Evolutionary conservation across 2,329 filamentous ascomycete species (phyloP).

Genomic region (Fusarium veterinarium): DNA sequence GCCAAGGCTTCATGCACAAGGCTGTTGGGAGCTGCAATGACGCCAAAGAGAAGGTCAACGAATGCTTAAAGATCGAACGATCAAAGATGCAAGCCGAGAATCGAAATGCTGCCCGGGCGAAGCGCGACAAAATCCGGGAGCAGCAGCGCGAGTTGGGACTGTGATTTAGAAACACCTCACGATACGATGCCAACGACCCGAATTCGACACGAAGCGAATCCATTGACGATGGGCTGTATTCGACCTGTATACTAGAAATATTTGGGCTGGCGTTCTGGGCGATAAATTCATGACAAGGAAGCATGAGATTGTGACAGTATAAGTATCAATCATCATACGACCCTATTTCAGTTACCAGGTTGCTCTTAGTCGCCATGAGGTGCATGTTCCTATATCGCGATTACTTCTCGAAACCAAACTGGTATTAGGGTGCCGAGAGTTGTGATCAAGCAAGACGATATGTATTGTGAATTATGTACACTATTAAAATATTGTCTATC

Average conservation of each 20-base stretch:
- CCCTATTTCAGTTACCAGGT: background rate
- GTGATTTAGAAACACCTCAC: constrained; percentile 32
- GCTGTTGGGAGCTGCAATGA: constrained; percentile 90
- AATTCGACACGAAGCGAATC: background rate
- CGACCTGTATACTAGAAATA: constrained; percentile 26
- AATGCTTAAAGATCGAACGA: constrained; percentile 85
- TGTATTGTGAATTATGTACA: background rate
- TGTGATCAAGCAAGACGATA: background rate
- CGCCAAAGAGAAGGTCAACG: constrained; percentile 84
- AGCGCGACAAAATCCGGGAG: constrained; percentile 76
- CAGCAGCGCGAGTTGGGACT: constrained; percentile 68
- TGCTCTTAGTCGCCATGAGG: background rate
- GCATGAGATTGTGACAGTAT: constrained; percentile 15
- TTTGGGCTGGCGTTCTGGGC: constrained; percentile 26
- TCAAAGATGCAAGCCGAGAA: constrained; percentile 82
- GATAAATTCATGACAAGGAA: constrained; percentile 1
- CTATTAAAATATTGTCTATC: background rate
- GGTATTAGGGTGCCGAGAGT: background rate
- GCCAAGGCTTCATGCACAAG: constrained; percentile 91
- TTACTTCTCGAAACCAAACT: background rate
- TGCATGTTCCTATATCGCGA: background rate
- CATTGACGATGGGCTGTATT: background rate
- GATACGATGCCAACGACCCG: constrained; percentile 5
- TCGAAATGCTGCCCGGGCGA: constrained; percentile 74
- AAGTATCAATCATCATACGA: constrained; percentile 11